Base-by-base conservation (phyloP, 352 stramenopile species). In the Globisporangium spiculum region DNA sequence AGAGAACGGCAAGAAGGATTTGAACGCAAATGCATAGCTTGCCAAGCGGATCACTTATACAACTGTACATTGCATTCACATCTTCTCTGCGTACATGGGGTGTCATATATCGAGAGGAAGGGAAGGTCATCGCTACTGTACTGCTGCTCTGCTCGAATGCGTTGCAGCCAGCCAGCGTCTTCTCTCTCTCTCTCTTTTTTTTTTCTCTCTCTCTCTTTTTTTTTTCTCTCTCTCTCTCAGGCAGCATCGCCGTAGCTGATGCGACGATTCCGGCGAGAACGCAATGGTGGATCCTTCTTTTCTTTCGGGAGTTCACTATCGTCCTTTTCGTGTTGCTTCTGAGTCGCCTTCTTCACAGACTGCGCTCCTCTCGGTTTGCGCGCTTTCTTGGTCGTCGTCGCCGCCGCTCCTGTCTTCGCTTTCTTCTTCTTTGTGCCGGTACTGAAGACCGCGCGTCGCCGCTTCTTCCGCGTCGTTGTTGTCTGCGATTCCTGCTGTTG, bases 391-490 rank as follows among this genome's bases (percentile, higher is more conserved):
- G 12, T 14, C 8, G 50, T 12, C 18, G 53, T 38, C 26, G 5
- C 34, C 26, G 5, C 34, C 12, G 18, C 27, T 12, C 2, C 18
- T n/a, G 2, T 26, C 27, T 60, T 58, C 24, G n/a, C 26, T 18
- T 60, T 60, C 54, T 41, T 41, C 18, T 41, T 44, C 54, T 60
- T 60, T 24, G 27, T 41, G 54, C 54, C 18, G 30, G 54, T 60
- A 34, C 48, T 60, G 36, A 67, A 53, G 32, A 34, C 22, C 8
- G 36, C 36, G 26, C 50, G 52, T 20, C 63, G 27, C 1, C 52
- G 24, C 36, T 55, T 67, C 22, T 18, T 83, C 62, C 54, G 75
- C 67, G 8, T 48, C 24, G n/a, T 65, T 27, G 24, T 65, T 27
- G 41, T 44, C 50, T 65, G 56, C 4, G 14, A 12, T 41, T 52